A percentile compares a stretch with the other conserved stretches of the same genome.
phyloP scores from a whole-genome alignment of 768 basidiomycete species.

The Kondoa subrosea region DNA sequence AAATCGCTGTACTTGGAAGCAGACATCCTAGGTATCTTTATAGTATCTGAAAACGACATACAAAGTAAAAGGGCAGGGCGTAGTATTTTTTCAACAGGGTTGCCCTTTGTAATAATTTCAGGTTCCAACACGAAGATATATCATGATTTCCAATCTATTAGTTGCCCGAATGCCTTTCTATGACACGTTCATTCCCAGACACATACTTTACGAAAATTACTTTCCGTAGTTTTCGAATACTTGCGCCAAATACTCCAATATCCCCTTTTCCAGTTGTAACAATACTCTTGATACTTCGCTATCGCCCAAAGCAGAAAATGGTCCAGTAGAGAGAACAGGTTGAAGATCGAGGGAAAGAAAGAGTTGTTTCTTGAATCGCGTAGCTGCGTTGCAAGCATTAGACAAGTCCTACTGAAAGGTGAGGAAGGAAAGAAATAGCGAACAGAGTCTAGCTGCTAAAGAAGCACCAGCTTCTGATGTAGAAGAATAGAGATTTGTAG shows the following conservation, averaged over 20 bases:
- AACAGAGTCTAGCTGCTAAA: background rate
- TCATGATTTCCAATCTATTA: background rate
- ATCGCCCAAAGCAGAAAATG: background rate
- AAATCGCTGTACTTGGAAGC: slow-evolving; percentile 22
- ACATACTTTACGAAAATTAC: background rate
- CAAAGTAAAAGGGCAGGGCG: background rate
- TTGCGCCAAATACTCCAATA: background rate
- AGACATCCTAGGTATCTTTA: slow-evolving; percentile 24
- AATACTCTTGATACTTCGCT: background rate
- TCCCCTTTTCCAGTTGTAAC: slow-evolving; percentile 5
- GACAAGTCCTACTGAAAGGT: background rate
- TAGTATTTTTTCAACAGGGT: background rate
- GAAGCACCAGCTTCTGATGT: slow-evolving; percentile 1
- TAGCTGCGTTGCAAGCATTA: background rate
- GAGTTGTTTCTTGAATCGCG: background rate
- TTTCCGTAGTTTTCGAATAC: background rate
- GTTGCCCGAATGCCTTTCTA: no score
- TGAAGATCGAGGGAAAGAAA: slow-evolving; percentile 5
- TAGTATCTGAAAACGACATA: no score
- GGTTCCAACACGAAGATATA: background rate
- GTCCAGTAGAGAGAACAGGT: background rate
- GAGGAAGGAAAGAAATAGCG: background rate
- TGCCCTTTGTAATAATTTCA: background rate
- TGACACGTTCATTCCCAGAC: background rate
- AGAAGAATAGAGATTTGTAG: background rate